phyloP scores from a whole-genome alignment of 768 basidiomycete species.

The Serendipita sp. region DNA sequence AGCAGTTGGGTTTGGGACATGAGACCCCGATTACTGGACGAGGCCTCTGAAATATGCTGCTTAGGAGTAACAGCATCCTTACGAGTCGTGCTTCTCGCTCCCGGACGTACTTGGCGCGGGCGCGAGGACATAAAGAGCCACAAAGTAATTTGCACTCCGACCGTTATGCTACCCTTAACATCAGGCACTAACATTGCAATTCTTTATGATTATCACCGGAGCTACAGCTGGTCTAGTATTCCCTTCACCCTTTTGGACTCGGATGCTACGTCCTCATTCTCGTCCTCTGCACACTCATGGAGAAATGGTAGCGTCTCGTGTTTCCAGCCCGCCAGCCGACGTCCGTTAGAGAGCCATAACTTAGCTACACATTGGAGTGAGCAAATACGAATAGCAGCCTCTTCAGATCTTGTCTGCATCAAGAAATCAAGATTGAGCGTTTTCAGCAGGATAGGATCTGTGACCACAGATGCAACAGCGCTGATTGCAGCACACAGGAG shows the following conservation, averaged over 20 bases:
- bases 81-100: too few relatives aligned
- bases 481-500: conserved; percentile 30
- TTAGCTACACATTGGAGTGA: conserved; percentile 50
- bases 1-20: neutral
- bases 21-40: too few relatives aligned
- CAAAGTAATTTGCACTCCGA: neutral
- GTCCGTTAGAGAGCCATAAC: conserved; percentile 66
- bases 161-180: too few relatives aligned
- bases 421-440: conserved; percentile 65
- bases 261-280: conserved; percentile 64
- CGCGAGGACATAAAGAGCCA: neutral
- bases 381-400: conserved; percentile 44
- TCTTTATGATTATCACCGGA: too few relatives aligned
- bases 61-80: neutral
- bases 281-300: conserved; percentile 75
- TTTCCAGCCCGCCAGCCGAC: conserved; percentile 46
- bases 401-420: conserved; percentile 81
- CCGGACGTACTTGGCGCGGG: neutral
- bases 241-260: conserved; percentile 29
- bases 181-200: too few relatives aligned
- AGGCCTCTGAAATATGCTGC: too few relatives aligned
- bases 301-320: conserved; percentile 71
- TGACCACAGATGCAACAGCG: conserved; percentile 37
- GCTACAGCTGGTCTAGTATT: conserved; percentile 15
- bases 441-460: conserved; percentile 51